A percentile compares a stretch with the other conserved stretches of the same genome.
Conservation (phyloP, 2,329 filamentous ascomycete species). For the Lasiodiplodia sp. region DNA sequence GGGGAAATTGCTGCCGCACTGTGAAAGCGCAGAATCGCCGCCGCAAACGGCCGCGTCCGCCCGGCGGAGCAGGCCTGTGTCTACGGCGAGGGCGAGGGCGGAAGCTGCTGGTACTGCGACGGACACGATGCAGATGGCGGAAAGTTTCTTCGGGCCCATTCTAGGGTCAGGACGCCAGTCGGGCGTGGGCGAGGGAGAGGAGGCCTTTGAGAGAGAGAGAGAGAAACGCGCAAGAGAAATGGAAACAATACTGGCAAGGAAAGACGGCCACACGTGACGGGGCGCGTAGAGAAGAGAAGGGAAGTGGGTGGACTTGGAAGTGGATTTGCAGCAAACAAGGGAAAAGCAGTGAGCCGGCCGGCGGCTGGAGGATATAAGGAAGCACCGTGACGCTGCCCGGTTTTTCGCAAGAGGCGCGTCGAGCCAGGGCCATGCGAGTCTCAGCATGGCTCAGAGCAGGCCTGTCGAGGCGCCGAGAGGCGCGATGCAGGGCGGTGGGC, state of each 20-base stretch:
- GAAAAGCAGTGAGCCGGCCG: conserved; percentile 21
- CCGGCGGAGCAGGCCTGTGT: conserved; percentile 40
- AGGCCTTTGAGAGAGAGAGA: not conserved
- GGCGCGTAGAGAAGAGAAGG: conserved; percentile 26
- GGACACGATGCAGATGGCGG: conserved; percentile 42
- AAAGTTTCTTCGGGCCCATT: conserved; percentile 45
- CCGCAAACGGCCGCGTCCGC: conserved; percentile 56
- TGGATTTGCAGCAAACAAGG: conserved; percentile 21
- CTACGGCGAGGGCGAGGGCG: conserved; percentile 36
- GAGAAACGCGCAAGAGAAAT: conserved; percentile 20
- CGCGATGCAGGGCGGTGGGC: conserved; percentile 14
- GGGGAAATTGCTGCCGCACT: conserved; percentile 65
- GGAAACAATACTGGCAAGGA: conserved; percentile 13
- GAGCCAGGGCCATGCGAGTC: conserved; percentile 16
- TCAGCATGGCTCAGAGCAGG: conserved; percentile 17
- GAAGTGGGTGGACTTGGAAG: conserved; percentile 16
- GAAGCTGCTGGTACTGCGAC: conserved; percentile 34
- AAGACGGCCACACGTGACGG: conserved; percentile 10
- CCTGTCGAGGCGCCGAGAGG: conserved; percentile 22
- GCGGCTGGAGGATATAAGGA: conserved; percentile 23
- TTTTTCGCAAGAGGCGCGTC: conserved; percentile 15
- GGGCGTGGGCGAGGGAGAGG: conserved; percentile 2
- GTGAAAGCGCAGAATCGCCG: conserved; percentile 54
- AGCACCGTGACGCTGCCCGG: conserved; percentile 1
- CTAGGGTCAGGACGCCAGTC: conserved; percentile 23